Conservation (phyloP, 1,139 yeast genomes). For the Sugiyamaella xylanicola region DNA sequence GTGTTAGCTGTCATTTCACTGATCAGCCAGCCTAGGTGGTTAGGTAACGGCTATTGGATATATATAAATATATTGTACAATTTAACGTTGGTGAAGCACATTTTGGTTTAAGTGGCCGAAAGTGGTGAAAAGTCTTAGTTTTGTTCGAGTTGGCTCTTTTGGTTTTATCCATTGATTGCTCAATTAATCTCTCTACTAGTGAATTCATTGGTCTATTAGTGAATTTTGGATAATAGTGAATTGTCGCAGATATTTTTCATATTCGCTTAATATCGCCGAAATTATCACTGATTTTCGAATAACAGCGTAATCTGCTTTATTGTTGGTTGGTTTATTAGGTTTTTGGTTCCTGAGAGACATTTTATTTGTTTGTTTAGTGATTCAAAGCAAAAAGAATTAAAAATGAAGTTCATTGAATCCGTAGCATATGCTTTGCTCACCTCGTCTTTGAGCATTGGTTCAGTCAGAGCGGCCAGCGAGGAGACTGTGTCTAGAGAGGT, state of each 20-base stretch:
- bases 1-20: slow-evolving; percentile 1
- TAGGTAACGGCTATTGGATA: neutral
- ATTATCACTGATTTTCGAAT: too few relatives aligned
- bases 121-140: neutral
- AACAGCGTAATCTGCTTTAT: too few relatives aligned
- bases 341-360: neutral
- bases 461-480: slow-evolving; percentile 10
- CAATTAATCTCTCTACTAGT: too few relatives aligned
- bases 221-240: neutral
- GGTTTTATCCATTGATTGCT: neutral
- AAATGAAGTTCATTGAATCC: slow-evolving; percentile 21
- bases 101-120: neutral
- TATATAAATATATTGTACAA: neutral
- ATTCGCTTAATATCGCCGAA: too few relatives aligned
- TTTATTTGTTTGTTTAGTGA: neutral
- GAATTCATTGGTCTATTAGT: neutral
- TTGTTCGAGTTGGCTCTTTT: neutral
- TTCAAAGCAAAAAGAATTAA: slow-evolving; percentile 2
- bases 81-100: neutral
- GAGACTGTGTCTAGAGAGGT: slow-evolving; percentile 5
- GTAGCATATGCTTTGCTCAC: slow-evolving; percentile 24
- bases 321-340: too few relatives aligned
- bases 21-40: neutral
- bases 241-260: too few relatives aligned
- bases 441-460: slow-evolving; percentile 21